These are phyloP conservation scores for Apium graveolens DNA, from an alignment of 129 eudicot species.

Conservation along the genomic window DNA sequence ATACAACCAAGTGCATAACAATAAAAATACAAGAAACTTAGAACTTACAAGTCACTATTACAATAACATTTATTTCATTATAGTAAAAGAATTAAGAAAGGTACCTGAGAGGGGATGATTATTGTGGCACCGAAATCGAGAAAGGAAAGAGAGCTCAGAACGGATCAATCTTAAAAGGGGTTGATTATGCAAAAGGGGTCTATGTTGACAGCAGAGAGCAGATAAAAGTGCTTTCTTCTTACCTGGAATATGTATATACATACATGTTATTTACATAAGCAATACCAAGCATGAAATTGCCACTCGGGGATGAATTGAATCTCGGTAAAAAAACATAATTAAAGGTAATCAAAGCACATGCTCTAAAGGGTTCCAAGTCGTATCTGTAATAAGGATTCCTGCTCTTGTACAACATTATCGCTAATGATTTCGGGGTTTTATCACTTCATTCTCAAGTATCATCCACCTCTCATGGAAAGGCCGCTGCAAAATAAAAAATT, in stretches of 20 bases:
- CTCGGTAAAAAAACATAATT: not conserved
- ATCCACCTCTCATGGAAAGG: constrained; percentile 65
- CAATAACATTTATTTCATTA: too few species aligned
- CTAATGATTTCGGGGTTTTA: constrained; percentile 54
- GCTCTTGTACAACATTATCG: constrained; percentile 37
- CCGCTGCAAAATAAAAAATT: constrained; percentile 35
- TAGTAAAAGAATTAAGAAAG: too few species aligned
- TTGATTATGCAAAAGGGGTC: too few species aligned
- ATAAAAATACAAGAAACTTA: too few species aligned
- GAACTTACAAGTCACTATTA: too few species aligned
- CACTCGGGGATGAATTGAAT: not conserved
- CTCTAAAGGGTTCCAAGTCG: constrained; percentile 60
- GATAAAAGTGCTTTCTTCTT: constrained; percentile 61
- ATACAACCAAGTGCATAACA: too few species aligned
- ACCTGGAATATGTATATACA: constrained; percentile 27
- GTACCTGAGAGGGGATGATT: constrained; percentile 31
- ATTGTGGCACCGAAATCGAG: constrained; percentile 24
- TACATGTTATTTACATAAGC: not conserved
- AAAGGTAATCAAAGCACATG: constrained; percentile 12
- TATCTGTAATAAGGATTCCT: constrained; percentile 51
- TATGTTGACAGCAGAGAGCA: constrained; percentile 53
- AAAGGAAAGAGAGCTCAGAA: constrained; percentile 75
- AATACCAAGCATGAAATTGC: constrained; percentile 1
- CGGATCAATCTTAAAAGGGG: constrained; percentile 58
- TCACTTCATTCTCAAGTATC: constrained; percentile 67